Base-by-base conservation (phyloP, 768 basidiomycete genomes). In the Lyophyllum atratum region DNA sequence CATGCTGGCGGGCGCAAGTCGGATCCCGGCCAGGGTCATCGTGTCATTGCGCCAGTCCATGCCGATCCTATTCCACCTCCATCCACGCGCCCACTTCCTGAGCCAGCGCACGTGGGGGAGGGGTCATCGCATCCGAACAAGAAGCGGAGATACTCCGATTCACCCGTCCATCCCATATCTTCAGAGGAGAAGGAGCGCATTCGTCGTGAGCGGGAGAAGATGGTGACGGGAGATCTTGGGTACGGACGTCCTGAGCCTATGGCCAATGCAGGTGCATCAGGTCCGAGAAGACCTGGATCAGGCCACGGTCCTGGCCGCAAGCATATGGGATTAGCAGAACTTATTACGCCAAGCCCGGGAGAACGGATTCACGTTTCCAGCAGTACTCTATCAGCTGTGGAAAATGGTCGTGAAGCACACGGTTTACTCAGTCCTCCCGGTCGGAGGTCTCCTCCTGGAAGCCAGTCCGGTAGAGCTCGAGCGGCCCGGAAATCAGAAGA, bases 391-490 rank as follows among this genome's bases (percentile, higher is more conserved):
- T 43, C 31, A 6, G 43, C 48, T 12, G 45, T 14, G 25, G 49
- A 22, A 17, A 25, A 15, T 28, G 21, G 19, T 29, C 55, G 42
- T 17, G 55, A 60, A 15, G 39, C 25, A 15, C 42, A 45, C 39
- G 63, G 67, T 29, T 55, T 72, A 22, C 60, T 70, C 49, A 74
- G 69, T 60, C 70, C 71, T 37, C 60, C 66, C 21, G 73, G 73
- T 21, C 68, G 76, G 57, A 66, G 81, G n/a, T 76, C 79, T 33
- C 79, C 82, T 50, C 80, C 80, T 2, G 80, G 80, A n/a, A 81
- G 80, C 58, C 70, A 73, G 44, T 68, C 70, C 31, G 80, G 80
- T 19, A 68, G 80, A 52, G 77, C 78, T 22, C 78, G 77, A 52
- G 78, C 79, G 24, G 75, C 77, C 8, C 69, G 76, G 54, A 81